Percentiles rank a stretch among this genome's conserved stretches.
These are phyloP conservation scores for Dillenia turbinata DNA, from an alignment of 164 flowering plant species.

Conservation along the genomic window DNA sequence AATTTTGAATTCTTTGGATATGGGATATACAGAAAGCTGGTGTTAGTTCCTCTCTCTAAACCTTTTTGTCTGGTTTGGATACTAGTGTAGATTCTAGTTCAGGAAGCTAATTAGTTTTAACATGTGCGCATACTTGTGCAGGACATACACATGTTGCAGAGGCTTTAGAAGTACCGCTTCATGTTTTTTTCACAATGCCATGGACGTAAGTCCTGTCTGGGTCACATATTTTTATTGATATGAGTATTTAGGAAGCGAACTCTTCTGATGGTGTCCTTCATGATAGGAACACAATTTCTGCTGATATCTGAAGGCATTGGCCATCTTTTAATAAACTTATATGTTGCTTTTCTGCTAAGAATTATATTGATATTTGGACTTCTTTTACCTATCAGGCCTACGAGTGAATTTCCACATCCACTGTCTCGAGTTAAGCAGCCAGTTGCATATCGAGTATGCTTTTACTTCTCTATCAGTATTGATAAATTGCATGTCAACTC, in stretches of 20 bases:
- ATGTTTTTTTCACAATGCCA: constrained; percentile 98
- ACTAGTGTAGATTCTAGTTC: too few relatives aligned
- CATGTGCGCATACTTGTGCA: constrained; percentile 13
- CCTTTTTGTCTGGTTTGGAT: too few relatives aligned
- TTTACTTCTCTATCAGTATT: constrained; percentile 1
- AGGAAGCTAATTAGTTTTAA: too few relatives aligned
- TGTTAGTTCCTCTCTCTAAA: too few relatives aligned
- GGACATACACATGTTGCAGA: constrained; percentile 99
- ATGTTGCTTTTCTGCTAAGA: too few relatives aligned
- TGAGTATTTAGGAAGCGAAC: not conserved
- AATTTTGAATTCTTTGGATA: too few relatives aligned
- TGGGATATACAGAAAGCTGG: too few relatives aligned
- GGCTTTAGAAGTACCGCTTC: constrained; percentile 86
- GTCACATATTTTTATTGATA: constrained; percentile 8
- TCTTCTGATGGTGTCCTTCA: not conserved
- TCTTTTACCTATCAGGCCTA: constrained; percentile 58
- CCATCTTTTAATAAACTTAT: too few relatives aligned
- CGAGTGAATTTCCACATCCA: constrained; percentile 98
- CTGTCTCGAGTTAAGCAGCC: constrained; percentile 91
- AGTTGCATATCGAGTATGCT: constrained; percentile 87
- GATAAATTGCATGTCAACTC: not conserved
- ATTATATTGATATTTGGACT: not conserved
- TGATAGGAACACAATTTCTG: not conserved
- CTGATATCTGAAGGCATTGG: not conserved
- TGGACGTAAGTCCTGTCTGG: constrained; percentile 92